These are phyloP conservation scores for Pharus latifolius DNA, from an alignment of 176 grass and related monocot species.

Conservation along the genomic window DNA sequence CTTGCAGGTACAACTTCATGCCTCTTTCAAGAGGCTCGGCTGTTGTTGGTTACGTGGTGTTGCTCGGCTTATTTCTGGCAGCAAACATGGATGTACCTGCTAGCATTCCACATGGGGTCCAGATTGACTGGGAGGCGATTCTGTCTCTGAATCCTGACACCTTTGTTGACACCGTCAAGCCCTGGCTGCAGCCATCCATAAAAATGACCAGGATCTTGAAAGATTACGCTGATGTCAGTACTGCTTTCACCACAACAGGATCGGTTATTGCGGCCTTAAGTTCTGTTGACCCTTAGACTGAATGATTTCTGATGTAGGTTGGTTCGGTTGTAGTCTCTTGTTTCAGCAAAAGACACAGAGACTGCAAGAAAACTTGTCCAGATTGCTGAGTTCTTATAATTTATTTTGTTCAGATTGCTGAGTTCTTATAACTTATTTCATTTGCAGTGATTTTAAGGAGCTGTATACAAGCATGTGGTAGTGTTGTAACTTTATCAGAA, in stretches of 20 bases:
- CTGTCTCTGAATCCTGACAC: conserved; percentile 42
- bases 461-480: conserved; percentile 2
- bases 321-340: neutral
- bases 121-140: conserved; percentile 96
- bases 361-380: too few relatives aligned
- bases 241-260: conserved; percentile 65
- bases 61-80: conserved; percentile 78
- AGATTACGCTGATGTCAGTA: conserved; percentile 59
- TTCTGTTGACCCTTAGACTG: conserved; percentile 35
- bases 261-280: conserved; percentile 71
- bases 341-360: too few relatives aligned
- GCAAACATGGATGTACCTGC: conserved; percentile 82
- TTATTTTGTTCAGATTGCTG: neutral
- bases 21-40: conserved; percentile 88
- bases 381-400: too few relatives aligned
- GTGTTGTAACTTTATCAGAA: conserved; percentile 5
- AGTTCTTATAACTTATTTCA: neutral
- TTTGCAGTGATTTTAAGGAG: neutral
- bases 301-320: conserved; percentile 6
- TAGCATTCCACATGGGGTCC: conserved; percentile 59
- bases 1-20: conserved; percentile 98
- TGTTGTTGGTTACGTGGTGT: conserved; percentile 62
- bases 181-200: conserved; percentile 69
- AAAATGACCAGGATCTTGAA: conserved; percentile 62
- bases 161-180: conserved; percentile 50